Percentiles rank a stretch among this genome's conserved stretches.
phyloP scores from a whole-genome alignment of 805 yeast species.

The Nakazawaea ambrosiae region DNA sequence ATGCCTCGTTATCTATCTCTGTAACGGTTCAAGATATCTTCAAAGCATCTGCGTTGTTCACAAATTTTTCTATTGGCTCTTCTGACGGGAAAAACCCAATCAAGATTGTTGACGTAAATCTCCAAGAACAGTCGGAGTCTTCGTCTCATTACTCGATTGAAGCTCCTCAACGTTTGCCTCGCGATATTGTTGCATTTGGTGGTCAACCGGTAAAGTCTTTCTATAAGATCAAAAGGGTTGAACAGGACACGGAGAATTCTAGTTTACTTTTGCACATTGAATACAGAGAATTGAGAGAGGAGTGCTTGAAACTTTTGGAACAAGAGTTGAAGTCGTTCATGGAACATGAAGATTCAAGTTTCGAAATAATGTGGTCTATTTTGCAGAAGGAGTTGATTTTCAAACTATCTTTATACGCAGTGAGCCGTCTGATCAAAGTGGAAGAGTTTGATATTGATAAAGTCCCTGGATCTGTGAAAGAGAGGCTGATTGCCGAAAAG shows the following conservation, averaged over 20 bases:
- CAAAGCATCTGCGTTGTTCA: constrained; percentile 45
- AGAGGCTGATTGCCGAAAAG: no score
- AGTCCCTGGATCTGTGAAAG: no score
- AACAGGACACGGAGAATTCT: constrained; percentile 11
- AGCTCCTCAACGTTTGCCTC: constrained; percentile 16
- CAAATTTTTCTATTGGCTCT: constrained; percentile 66
- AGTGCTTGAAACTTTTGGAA: constrained; percentile 28
- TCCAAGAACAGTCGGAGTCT: constrained; percentile 21
- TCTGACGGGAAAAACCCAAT: constrained; percentile 45
- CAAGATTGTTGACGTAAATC: constrained; percentile 36
- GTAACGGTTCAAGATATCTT: constrained; percentile 81
- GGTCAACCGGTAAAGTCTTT: constrained; percentile 67
- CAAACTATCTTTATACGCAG: neutral
- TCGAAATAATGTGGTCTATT: no score
- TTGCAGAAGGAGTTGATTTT: neutral
- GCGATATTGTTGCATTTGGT: constrained; percentile 43
- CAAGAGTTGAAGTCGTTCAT: no score
- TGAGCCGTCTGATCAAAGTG: neutral
- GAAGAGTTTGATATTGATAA: neutral
- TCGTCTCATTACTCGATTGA: constrained; percentile 21
- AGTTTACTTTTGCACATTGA: constrained; percentile 33
- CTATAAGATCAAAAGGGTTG: constrained; percentile 37
- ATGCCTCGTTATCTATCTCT: constrained; percentile 52
- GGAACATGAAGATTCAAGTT: no score
- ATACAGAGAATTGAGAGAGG: constrained; percentile 41